A percentile compares a stretch with the other conserved stretches of the same genome.
These are phyloP conservation scores for Eimeria acervulina DNA, from an alignment of 169 alveolate species.

Conservation along the genomic window DNA sequence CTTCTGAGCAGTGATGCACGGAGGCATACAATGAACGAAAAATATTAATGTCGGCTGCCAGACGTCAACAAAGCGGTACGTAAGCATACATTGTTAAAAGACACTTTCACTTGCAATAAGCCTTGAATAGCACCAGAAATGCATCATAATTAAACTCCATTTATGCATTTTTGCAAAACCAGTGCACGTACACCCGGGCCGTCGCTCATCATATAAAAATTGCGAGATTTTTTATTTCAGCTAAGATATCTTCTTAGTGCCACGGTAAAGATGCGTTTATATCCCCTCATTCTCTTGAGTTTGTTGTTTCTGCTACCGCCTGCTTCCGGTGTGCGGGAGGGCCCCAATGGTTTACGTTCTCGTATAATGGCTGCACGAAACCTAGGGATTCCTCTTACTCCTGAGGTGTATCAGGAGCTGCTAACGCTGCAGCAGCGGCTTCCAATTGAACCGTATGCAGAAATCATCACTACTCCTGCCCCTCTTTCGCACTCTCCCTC, in stretches of 20 bases:
- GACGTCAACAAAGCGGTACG: no score
- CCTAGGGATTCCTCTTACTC: background rate
- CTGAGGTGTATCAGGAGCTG: constrained; percentile 35
- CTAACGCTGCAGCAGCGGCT: background rate
- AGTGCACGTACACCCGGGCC: no score
- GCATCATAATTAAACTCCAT: no score
- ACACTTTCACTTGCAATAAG: no score
- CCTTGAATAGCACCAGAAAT: no score
- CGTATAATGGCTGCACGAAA: background rate
- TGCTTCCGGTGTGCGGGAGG: background rate
- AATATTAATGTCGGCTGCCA: no score
- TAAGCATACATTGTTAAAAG: no score
- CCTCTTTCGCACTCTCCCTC: background rate
- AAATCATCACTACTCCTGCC: background rate
- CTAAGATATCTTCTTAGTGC: background rate
- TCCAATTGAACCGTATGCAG: background rate
- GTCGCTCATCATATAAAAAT: no score
- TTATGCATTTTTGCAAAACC: no score
- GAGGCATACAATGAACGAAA: no score
- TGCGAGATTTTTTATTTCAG: no score
- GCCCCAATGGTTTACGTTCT: background rate
- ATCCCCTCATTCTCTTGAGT: background rate
- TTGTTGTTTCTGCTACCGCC: background rate
- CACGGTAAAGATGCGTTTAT: background rate
- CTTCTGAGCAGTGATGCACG: no score